phyloP scores from a whole-genome alignment of 2,329 filamentous ascomycete species.

The Ascochyta viciae-villosae region DNA sequence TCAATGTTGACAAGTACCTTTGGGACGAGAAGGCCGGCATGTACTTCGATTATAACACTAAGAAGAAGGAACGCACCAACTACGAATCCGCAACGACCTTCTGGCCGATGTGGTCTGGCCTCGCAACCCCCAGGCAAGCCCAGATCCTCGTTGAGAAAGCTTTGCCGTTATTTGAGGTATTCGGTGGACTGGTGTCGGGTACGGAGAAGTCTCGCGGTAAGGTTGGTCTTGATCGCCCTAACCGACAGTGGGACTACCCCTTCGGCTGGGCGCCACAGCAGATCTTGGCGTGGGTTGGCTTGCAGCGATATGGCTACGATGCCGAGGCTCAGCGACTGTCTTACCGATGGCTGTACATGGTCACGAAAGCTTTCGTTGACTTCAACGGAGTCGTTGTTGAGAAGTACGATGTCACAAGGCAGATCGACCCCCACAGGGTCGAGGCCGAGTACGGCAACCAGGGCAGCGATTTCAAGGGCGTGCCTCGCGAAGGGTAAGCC shows the following conservation, averaged over 20 bases:
- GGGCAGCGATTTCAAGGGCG: slow-evolving; percentile 91
- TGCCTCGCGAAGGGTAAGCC: slow-evolving; percentile 92
- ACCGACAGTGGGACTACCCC: slow-evolving; percentile 97
- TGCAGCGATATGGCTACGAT: slow-evolving; percentile 89
- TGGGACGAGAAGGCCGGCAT: slow-evolving; percentile 93
- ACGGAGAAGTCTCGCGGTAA: slow-evolving; percentile 87
- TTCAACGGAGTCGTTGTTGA: slow-evolving; percentile 98
- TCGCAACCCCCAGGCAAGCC: slow-evolving; percentile 86
- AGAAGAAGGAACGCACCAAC: slow-evolving; percentile 76
- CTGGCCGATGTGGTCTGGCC: slow-evolving; percentile 96
- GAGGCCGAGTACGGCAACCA: slow-evolving; percentile 99
- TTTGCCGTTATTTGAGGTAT: slow-evolving; percentile 85
- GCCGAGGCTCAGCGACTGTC: slow-evolving; percentile 88
- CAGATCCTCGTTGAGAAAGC: slow-evolving; percentile 79
- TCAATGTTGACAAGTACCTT: slow-evolving; percentile 87
- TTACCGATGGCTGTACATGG: slow-evolving; percentile 98
- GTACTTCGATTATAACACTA: slow-evolving; percentile 97
- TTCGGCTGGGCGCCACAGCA: slow-evolving; percentile 99
- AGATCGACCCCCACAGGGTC: slow-evolving; percentile 89
- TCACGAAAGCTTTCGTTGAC: slow-evolving; percentile 97
- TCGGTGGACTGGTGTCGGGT: slow-evolving; percentile 86
- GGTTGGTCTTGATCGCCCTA: slow-evolving; percentile 81
- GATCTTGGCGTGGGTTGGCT: slow-evolving; percentile 94
- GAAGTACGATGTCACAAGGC: slow-evolving; percentile 95
- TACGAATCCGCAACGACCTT: slow-evolving; percentile 95